phyloP scores from a whole-genome alignment of 179 eudicot genomes.

The Sideroxylon spinosum region DNA sequence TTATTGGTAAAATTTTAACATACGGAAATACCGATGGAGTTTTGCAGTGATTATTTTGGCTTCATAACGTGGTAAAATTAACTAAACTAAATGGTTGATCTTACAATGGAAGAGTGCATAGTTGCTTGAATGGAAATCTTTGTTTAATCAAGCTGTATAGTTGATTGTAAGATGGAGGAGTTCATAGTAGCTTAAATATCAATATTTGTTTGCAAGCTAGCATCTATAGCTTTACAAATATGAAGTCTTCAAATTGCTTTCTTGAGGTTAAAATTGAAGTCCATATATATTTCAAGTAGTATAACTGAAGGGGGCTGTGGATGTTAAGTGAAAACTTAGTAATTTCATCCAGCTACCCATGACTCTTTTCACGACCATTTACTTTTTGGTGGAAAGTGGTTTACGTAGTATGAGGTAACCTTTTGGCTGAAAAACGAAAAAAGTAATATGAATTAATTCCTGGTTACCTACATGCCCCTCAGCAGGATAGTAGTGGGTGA shows the following conservation, averaged over 20 bases:
- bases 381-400: background rate
- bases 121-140: too few species aligned
- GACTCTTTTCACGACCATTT: background rate
- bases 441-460: too few species aligned
- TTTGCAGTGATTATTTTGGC: too few species aligned
- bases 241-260: background rate
- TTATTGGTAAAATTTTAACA: background rate
- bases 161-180: too few species aligned
- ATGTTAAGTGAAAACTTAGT: background rate
- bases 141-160: too few species aligned
- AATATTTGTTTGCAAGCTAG: background rate
- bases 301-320: background rate
- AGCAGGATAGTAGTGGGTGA: background rate
- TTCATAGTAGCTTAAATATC: too few species aligned
- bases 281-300: background rate
- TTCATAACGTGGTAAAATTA: too few species aligned
- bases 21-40: background rate
- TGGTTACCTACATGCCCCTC: background rate
- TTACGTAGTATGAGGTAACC: background rate
- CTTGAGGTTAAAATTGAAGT: background rate
- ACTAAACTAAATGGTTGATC: too few species aligned
- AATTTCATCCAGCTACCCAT: background rate
- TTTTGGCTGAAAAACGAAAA: background rate
- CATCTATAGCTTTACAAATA: background rate
- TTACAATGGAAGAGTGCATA: too few species aligned